phyloP scores from a whole-genome alignment of 2,329 filamentous ascomycete genomes.

The Talaromyces sp. region DNA sequence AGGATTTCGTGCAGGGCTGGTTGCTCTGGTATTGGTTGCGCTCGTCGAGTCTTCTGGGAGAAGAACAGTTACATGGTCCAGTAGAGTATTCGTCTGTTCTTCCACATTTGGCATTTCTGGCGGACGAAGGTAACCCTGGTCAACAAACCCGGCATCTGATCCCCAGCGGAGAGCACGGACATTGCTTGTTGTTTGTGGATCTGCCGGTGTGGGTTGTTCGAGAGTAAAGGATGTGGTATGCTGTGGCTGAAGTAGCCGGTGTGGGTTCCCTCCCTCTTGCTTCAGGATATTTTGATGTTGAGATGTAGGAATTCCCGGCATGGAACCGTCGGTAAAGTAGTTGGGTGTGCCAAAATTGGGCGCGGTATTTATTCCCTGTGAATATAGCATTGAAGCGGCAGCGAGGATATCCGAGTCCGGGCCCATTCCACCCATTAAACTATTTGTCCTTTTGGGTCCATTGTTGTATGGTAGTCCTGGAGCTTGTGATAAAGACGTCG shows the following conservation, averaged over 20 bases:
- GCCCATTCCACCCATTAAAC: constrained; percentile 19
- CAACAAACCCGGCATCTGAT: constrained; percentile 61
- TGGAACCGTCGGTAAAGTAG: constrained; percentile 18
- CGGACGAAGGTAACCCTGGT: constrained; percentile 56
- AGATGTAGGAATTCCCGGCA: constrained; percentile 18
- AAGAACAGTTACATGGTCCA: constrained; percentile 55
- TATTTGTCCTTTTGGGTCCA: constrained; percentile 21
- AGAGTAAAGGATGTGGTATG: constrained; percentile 35
- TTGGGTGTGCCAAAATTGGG: neutral
- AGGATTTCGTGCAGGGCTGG: constrained; percentile 46
- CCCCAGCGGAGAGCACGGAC: constrained; percentile 55
- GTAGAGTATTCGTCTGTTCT: constrained; percentile 50
- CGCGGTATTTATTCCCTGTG: constrained; percentile 23
- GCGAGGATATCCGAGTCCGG: constrained; percentile 51
- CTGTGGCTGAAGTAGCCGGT: constrained; percentile 24
- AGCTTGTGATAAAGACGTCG: constrained; percentile 58
- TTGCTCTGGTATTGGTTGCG: constrained; percentile 54
- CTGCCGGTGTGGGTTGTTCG: constrained; percentile 26
- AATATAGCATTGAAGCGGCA: constrained; percentile 48
- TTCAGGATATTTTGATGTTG: constrained; percentile 17
- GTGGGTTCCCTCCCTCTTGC: constrained; percentile 15
- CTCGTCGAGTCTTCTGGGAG: constrained; percentile 48
- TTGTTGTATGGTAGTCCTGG: constrained; percentile 23
- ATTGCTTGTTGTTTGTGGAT: constrained; percentile 37
- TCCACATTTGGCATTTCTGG: constrained; percentile 55